A percentile compares a stretch with the other conserved stretches of the same genome.
phyloP scores from a whole-genome alignment of 441 rosid species.

The Eruca vesicaria region DNA sequence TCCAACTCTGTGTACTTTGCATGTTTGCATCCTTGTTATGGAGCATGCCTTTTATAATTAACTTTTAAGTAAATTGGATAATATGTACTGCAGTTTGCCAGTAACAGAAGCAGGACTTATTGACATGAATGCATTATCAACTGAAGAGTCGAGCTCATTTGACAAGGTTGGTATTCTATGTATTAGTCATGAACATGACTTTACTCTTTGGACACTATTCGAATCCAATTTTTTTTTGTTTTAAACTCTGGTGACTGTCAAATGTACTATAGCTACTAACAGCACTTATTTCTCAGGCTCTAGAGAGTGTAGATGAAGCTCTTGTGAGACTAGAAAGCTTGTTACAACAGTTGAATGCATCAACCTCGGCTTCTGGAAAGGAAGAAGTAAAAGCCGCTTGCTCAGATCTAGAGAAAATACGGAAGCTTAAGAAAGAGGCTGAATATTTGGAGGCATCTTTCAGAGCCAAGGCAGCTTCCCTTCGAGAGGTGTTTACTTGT shows the following conservation, averaged over 20 bases:
- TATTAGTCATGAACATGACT: slow-evolving; percentile 39
- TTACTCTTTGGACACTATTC: background rate
- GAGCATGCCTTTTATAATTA: background rate
- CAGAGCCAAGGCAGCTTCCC: slow-evolving; percentile 90
- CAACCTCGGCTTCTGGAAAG: slow-evolving; percentile 80
- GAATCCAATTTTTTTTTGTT: background rate
- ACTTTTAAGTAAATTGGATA: slow-evolving; percentile 5
- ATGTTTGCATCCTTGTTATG: background rate
- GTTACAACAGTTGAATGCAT: slow-evolving; percentile 74
- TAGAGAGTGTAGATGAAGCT: slow-evolving; percentile 94
- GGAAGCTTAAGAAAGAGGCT: slow-evolving; percentile 99
- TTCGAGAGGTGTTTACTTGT: slow-evolving; percentile 58
- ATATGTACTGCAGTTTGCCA: slow-evolving; percentile 50
- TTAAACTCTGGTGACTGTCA: background rate
- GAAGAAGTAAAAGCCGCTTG: slow-evolving; percentile 95
- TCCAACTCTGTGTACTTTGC: background rate
- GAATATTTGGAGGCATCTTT: slow-evolving; percentile 97
- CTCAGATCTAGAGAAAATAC: slow-evolving; percentile 92
- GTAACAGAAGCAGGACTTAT: slow-evolving; percentile 39
- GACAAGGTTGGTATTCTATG: slow-evolving; percentile 54
- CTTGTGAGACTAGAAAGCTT: slow-evolving; percentile 78
- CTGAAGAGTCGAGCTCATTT: slow-evolving; percentile 63
- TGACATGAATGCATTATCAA: slow-evolving; percentile 39
- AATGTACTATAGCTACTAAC: slow-evolving; percentile 25
- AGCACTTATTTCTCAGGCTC: slow-evolving; percentile 54